A percentile compares a stretch with the other conserved stretches of the same genome.
phyloP scores from a whole-genome alignment of 371 early-diverging fungal species.

The Caulochytrium protostelioides region DNA sequence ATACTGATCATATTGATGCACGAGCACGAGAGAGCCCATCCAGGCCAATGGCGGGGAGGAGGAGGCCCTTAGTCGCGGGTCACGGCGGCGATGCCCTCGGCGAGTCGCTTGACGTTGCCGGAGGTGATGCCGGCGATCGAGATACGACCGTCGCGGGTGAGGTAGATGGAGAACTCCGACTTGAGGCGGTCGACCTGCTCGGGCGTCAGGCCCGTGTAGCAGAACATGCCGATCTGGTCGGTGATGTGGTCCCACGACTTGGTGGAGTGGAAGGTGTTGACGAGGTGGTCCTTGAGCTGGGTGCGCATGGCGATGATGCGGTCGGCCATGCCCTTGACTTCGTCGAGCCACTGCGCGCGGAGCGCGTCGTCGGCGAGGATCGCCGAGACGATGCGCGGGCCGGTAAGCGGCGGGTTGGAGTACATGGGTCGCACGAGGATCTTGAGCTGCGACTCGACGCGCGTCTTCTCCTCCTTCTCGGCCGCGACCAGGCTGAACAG shows the following conservation, averaged over 20 bases:
- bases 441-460: conserved; percentile 82
- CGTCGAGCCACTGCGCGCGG: conserved; percentile 58
- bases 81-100: conserved; percentile 84
- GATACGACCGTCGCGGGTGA: conserved; percentile 90
- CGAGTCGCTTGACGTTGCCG: conserved; percentile 82
- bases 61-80: too few species aligned
- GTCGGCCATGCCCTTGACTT: conserved; percentile 92
- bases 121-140: conserved; percentile 88
- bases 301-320: conserved; percentile 86
- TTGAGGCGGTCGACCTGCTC: conserved; percentile 62
- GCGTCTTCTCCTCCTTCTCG: conserved; percentile 53
- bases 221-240: conserved; percentile 97
- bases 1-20: too few species aligned
- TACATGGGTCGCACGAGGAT: conserved; percentile 90
- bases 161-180: conserved; percentile 74
- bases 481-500: conserved; percentile 71
- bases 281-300: conserved; percentile 54
- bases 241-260: conserved; percentile 84
- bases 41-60: too few species aligned
- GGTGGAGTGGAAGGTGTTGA: conserved; percentile 55
- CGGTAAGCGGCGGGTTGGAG: conserved; percentile 90
- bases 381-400: conserved; percentile 77
- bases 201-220: conserved; percentile 83
- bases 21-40: too few species aligned
- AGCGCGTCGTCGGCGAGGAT: conserved; percentile 59